phyloP scores from a whole-genome alignment of 1,284 basidiomycete genomes.

The Ustilago xerochloae region DNA sequence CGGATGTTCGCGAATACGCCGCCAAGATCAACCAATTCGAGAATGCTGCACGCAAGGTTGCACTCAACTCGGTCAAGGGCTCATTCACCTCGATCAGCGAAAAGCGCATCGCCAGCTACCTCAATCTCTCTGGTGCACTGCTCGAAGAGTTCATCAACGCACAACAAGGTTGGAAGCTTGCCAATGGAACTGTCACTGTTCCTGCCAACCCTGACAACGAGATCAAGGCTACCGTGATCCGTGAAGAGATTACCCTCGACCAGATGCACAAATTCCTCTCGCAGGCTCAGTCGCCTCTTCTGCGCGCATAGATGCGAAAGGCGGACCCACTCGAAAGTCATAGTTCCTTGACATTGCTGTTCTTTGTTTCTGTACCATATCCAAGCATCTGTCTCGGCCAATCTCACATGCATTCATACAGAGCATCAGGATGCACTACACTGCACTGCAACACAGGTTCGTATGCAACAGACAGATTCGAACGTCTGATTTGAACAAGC shows the following conservation, averaged over 20 bases:
- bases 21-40: constrained; percentile 84
- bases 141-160: constrained; percentile 75
- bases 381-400: constrained; percentile 34
- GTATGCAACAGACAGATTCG: too few relatives aligned
- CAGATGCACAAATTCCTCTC: constrained; percentile 69
- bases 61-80: constrained; percentile 79
- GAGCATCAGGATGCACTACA: too few relatives aligned
- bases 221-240: constrained; percentile 90
- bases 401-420: constrained; percentile 16
- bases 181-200: constrained; percentile 77
- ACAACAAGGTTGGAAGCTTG: constrained; percentile 80
- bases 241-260: constrained; percentile 86
- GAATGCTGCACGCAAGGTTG: constrained; percentile 80
- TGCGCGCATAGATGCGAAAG: constrained; percentile 24
- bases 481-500: too few relatives aligned
- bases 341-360: constrained; percentile 15
- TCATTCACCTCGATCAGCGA: constrained; percentile 81
- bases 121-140: constrained; percentile 78
- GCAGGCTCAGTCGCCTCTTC: constrained; percentile 52
- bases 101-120: constrained; percentile 78
- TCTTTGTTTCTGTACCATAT: constrained; percentile 40
- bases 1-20: constrained; percentile 84
- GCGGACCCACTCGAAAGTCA: neutral
- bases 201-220: constrained; percentile 77
- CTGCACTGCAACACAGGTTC: too few relatives aligned